phyloP scores from a whole-genome alignment of 371 early-diverging fungal species.

The Syncephalastrum contaminatum region DNA sequence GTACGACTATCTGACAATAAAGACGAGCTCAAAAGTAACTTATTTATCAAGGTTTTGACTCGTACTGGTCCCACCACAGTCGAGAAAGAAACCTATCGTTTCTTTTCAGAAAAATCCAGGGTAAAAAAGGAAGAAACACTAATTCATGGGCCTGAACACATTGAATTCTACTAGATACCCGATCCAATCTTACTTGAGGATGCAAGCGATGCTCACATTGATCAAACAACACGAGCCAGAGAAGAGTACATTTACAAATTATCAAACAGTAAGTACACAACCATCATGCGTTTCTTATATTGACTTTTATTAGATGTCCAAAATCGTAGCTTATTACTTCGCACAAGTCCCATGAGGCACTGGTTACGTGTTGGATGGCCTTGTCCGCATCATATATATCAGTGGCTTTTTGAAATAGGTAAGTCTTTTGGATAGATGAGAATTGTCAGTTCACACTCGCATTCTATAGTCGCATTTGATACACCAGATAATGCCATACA shows the following conservation, averaged over 20 bases:
- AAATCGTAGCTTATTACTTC: constrained; percentile 28
- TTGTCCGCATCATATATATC: constrained; percentile 36
- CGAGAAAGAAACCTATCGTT: not conserved
- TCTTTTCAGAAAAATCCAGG: constrained; percentile 4
- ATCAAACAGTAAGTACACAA: too few species aligned
- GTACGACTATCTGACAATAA: too few species aligned
- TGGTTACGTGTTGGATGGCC: constrained; percentile 38
- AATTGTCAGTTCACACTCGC: not conserved
- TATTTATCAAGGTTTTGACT: too few species aligned
- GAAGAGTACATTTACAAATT: too few species aligned
- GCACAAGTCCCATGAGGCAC: constrained; percentile 23
- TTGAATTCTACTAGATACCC: too few species aligned
- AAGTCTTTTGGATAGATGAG: not conserved
- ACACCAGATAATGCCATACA: constrained; percentile 20
- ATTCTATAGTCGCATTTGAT: constrained; percentile 30
- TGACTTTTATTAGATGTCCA: constrained; percentile 8
- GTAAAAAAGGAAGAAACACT: not conserved
- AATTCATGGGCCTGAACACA: too few species aligned
- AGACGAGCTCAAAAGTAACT: too few species aligned
- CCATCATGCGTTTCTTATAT: too few species aligned
- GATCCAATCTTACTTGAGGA: too few species aligned
- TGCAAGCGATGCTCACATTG: too few species aligned
- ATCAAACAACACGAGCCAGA: too few species aligned
- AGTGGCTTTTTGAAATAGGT: constrained; percentile 46
- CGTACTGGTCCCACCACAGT: too few species aligned